phyloP scores from a whole-genome alignment of 306 rosid species.

The Fagus sylvatica region DNA sequence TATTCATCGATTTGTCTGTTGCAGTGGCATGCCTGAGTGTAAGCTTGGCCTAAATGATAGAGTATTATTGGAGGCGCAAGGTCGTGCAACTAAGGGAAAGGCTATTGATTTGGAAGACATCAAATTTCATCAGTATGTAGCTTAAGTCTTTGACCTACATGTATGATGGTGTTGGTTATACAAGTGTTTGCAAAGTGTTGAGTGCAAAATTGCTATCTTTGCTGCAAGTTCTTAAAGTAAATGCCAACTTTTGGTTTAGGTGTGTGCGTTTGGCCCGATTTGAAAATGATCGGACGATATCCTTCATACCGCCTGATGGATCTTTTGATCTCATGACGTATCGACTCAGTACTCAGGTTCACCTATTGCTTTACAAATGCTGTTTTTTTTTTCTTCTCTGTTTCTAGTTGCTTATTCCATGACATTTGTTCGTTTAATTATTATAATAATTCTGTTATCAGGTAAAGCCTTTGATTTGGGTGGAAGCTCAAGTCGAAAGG shows the following conservation, averaged over 20 bases:
- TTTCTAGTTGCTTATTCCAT: not conserved
- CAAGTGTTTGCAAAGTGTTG: not conserved
- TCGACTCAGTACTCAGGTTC: slow-evolving; percentile 95
- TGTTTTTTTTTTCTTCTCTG: not conserved
- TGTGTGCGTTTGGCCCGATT: slow-evolving; percentile 99
- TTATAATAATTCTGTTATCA: slow-evolving; percentile 35
- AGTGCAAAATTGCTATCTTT: slow-evolving; percentile 17
- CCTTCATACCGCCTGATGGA: slow-evolving; percentile 98
- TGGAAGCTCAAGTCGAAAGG: slow-evolving; percentile 94
- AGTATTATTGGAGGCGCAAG: slow-evolving; percentile 93
- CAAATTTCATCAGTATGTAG: slow-evolving; percentile 96
- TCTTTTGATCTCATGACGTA: slow-evolving; percentile 98
- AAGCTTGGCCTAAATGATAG: slow-evolving; percentile 96
- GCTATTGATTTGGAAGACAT: slow-evolving; percentile 99
- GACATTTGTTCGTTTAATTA: not conserved
- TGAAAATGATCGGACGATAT: slow-evolving; percentile 97
- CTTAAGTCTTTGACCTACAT: slow-evolving; percentile 37
- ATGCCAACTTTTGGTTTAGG: slow-evolving; percentile 51
- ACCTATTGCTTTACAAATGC: slow-evolving; percentile 7
- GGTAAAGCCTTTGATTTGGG: slow-evolving; percentile 96
- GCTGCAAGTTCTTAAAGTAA: slow-evolving; percentile 26
- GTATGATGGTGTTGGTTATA: not conserved
- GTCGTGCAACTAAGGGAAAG: slow-evolving; percentile 92
- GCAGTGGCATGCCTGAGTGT: slow-evolving; percentile 99
- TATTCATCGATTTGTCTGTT: slow-evolving; percentile 28